A percentile compares a stretch with the other conserved stretches of the same genome.
Conservation (phyloP, 805 yeast species). For the Torulaspora microellipsoides region DNA sequence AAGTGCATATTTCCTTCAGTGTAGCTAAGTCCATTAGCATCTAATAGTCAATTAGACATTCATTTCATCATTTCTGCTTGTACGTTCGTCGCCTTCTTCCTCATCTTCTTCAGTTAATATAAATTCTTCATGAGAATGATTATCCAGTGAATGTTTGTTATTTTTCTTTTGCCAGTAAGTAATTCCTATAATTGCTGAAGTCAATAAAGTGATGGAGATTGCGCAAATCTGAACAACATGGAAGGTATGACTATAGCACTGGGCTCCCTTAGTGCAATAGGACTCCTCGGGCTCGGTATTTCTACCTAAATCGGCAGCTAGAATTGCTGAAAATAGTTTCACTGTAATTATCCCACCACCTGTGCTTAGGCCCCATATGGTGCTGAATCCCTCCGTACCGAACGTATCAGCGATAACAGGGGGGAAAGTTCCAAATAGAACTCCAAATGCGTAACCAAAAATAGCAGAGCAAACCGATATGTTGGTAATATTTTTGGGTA, state of each 20-base stretch:
- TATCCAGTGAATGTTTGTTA: background rate
- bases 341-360: slow-evolving; percentile 63
- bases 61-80: too few relatives aligned
- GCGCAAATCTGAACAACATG: slow-evolving; percentile 27
- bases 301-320: slow-evolving; percentile 51
- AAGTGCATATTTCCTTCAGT: too few relatives aligned
- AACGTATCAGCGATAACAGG: slow-evolving; percentile 69
- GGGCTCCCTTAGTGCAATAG: slow-evolving; percentile 41
- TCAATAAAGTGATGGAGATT: slow-evolving; percentile 15
- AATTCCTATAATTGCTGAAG: slow-evolving; percentile 19
- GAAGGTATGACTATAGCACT: slow-evolving; percentile 47
- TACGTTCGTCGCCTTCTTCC: background rate
- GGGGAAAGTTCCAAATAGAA: slow-evolving; percentile 69
- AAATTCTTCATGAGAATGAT: background rate
- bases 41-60: too few relatives aligned
- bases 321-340: slow-evolving; percentile 47
- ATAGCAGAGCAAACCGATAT: slow-evolving; percentile 49
- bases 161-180: slow-evolving; percentile 7
- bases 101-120: slow-evolving; percentile 2
- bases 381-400: slow-evolving; percentile 63
- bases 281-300: slow-evolving; percentile 40
- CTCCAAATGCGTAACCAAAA: slow-evolving; percentile 65
- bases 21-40: too few relatives aligned
- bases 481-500: slow-evolving; percentile 34
- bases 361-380: slow-evolving; percentile 71